These are phyloP conservation scores for Globisporangium okanoganense DNA, from an alignment of 352 stramenopile genomes.

Conservation along the genomic window DNA sequence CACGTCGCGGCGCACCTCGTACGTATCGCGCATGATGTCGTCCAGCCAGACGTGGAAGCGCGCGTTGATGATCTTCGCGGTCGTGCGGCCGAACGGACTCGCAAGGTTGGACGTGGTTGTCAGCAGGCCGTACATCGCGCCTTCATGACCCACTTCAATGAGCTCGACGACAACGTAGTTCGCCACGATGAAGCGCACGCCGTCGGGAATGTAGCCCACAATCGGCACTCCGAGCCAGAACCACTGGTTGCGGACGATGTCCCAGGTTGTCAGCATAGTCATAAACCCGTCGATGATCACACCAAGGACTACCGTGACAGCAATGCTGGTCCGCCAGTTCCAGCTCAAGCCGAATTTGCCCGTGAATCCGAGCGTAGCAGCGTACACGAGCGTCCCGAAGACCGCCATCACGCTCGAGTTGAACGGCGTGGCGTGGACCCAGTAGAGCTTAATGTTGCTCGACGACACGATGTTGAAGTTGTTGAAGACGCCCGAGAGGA, in stretches of 20 bases:
- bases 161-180: slow-evolving; percentile 67
- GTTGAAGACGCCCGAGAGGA: slow-evolving; percentile 56
- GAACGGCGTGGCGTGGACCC: slow-evolving; percentile 49
- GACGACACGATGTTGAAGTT: slow-evolving; percentile 51
- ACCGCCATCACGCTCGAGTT: slow-evolving; percentile 55
- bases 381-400: slow-evolving; percentile 39
- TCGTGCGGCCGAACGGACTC: slow-evolving; percentile 34
- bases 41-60: slow-evolving; percentile 49
- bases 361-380: slow-evolving; percentile 31
- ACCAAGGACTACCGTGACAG: slow-evolving; percentile 22
- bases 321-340: slow-evolving; percentile 57
- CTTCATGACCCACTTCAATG: slow-evolving; percentile 43
- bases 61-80: slow-evolving; percentile 50
- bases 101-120: slow-evolving; percentile 52
- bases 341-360: slow-evolving; percentile 44
- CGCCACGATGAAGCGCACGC: slow-evolving; percentile 54
- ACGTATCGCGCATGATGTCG: slow-evolving; percentile 42
- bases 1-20: slow-evolving; percentile 43
- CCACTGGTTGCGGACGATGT: slow-evolving; percentile 58
- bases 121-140: slow-evolving; percentile 48
- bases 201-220: slow-evolving; percentile 43
- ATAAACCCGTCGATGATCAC: slow-evolving; percentile 35
- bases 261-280: slow-evolving; percentile 51
- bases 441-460: slow-evolving; percentile 47
- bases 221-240: slow-evolving; percentile 57